Evolutionary conservation across 2,329 filamentous ascomycete species (phyloP).

Genomic region (Coniella lustricola): DNA sequence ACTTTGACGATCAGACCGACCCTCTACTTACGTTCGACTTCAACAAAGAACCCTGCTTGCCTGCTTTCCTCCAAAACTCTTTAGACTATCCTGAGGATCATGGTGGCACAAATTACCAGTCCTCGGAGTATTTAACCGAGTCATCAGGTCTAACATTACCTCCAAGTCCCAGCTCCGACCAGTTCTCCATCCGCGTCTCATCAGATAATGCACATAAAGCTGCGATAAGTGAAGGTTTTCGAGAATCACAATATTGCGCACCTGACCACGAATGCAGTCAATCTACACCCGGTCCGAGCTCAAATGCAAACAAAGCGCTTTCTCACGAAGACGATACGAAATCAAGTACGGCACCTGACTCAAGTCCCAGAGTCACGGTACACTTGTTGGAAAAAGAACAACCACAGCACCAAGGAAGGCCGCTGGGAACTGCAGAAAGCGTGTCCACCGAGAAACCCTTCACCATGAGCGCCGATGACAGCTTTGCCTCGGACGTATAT

Average conservation of each 20-base stretch:
- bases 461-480: constrained; percentile 30
- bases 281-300: constrained; percentile 37
- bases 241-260: constrained; percentile 23
- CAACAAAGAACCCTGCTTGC: constrained; percentile 33
- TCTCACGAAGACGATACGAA: constrained; percentile 44
- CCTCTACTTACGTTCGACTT: constrained; percentile 47
- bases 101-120: constrained; percentile 9
- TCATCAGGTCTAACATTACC: not conserved
- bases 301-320: constrained; percentile 40
- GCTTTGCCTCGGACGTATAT: constrained; percentile 20
- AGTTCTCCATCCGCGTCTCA: constrained; percentile 20
- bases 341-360: constrained; percentile 30
- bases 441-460: constrained; percentile 28
- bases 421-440: constrained; percentile 28
- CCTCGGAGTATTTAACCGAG: not conserved
- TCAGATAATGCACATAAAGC: constrained; percentile 19
- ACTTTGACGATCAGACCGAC: constrained; percentile 39
- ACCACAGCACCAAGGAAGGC: constrained; percentile 29
- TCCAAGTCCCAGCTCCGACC: no score
- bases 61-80: constrained; percentile 19
- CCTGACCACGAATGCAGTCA: constrained; percentile 24
- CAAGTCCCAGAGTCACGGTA: constrained; percentile 49
- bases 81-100: not conserved
- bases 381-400: constrained; percentile 46
- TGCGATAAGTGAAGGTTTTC: constrained; percentile 22